Base-by-base conservation (phyloP, 2,329 filamentous ascomycete genomes). In the Paramyrothecium sp. region DNA sequence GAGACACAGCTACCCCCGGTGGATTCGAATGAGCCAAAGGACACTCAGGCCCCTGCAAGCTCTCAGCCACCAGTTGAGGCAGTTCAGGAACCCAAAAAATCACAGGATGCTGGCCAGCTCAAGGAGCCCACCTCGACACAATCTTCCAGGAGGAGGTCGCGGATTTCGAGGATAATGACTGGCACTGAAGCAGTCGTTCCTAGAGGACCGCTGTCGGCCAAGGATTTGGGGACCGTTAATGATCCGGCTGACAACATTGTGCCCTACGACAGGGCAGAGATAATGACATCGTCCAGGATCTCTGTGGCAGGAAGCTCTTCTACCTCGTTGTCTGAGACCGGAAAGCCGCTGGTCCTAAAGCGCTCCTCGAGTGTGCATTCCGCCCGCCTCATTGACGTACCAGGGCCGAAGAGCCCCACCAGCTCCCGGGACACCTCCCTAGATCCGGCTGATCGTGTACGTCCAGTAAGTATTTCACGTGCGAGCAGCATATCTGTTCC, bases 371-470 rank as follows among this genome's bases (percentile, higher is more conserved):
- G 82, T 61, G 74, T 84, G 19, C 79, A 79, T 59, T 86, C 83
- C 3, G 79, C 81, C 38, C 80, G 84, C n/a, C 73, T 87, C 38
- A 81, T 86, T 23, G 83, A 86, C 38, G 83, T 86, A 5, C 64
- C 77, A 10, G 76, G 75, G 12, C 81, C 81, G 20, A 81, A 79
- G 60, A 84, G 80, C 60, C 81, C 82, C 13, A 65, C 70, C 11
- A 73, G 73, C 47, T 83, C 82, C n/a, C 77, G 79, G 41, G 72
- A 76, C 49, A 77, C 74, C 26, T 85, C 81, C 0, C 62, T 78
- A 1, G 81, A 83, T 21, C 69, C 73, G 2, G 61, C 69, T 13
- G 79, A 81, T 34, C 72, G 76, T n/a, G 66, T 69, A 13, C 76
- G 77, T 16, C 70, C 75, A 16, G 69, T 68, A 21, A 81, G 70